These are phyloP conservation scores for Globisporangium echinulatum DNA, from an alignment of 352 stramenopile species.

Conservation along the genomic window DNA sequence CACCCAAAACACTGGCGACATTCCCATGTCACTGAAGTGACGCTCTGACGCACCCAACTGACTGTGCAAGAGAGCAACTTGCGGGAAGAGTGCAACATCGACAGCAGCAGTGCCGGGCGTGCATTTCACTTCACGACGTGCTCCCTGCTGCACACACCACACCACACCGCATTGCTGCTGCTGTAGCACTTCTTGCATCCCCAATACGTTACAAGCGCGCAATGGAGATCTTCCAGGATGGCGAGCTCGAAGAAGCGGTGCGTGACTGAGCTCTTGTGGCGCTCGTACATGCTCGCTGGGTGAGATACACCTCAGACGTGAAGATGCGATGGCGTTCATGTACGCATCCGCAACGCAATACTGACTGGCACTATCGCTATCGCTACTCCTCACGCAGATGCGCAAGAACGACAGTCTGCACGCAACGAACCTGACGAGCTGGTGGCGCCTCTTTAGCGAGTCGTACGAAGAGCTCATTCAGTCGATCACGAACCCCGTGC, in stretches of 20 bases:
- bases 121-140: background rate
- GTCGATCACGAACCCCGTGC: constrained; percentile 56
- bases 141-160: background rate
- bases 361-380: background rate
- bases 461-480: constrained; percentile 74
- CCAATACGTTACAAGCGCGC: background rate
- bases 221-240: constrained; percentile 82
- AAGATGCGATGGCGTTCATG: too few relatives aligned
- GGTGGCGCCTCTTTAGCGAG: constrained; percentile 66
- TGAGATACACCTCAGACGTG: too few relatives aligned
- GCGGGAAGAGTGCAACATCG: too few relatives aligned
- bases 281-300: too few relatives aligned
- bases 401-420: constrained; percentile 41
- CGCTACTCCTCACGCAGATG: constrained; percentile 25
- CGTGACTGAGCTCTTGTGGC: constrained; percentile 3
- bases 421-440: constrained; percentile 40
- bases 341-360: background rate
- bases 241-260: constrained; percentile 73
- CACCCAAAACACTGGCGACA: too few relatives aligned
- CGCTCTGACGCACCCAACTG: too few relatives aligned
- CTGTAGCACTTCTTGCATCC: too few relatives aligned
- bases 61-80: too few relatives aligned
- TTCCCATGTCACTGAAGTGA: too few relatives aligned
- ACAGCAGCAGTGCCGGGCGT: too few relatives aligned
- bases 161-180: too few relatives aligned